Evolutionary conservation across 352 stramenopile species (phyloP).

Genomic region (Pilasporangium apinafurcum): DNA sequence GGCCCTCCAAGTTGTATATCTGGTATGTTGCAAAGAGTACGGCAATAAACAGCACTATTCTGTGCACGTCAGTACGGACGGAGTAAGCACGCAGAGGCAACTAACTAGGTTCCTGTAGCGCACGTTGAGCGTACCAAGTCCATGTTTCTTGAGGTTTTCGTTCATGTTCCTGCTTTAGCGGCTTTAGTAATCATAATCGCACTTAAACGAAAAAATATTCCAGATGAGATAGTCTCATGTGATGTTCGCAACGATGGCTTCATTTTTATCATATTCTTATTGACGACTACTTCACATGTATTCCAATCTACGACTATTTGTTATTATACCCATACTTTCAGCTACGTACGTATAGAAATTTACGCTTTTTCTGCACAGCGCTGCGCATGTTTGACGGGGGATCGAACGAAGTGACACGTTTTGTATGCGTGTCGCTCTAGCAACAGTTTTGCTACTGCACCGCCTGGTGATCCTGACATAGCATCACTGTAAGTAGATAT

Average conservation of each 20-base stretch:
- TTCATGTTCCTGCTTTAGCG: no score
- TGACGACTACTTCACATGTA: no score
- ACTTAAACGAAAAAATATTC: no score
- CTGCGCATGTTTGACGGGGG: constrained; percentile 14
- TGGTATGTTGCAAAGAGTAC: constrained; percentile 55
- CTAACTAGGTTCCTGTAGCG: neutral
- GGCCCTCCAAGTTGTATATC: constrained; percentile 43
- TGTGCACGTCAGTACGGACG: no score
- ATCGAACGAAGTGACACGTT: constrained; percentile 35
- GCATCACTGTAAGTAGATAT: neutral
- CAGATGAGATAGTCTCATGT: no score
- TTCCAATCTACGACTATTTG: no score
- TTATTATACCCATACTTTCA: no score
- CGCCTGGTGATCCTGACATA: constrained; percentile 1
- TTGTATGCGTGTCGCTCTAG: constrained; percentile 55
- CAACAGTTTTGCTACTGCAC: constrained; percentile 42
- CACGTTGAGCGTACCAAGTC: constrained; percentile 24
- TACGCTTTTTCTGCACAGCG: constrained; percentile 14
- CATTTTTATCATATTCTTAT: no score
- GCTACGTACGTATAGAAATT: neutral
- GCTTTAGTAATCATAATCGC: no score
- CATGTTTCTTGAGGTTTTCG: constrained; percentile 32
- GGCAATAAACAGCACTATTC: constrained; percentile 56
- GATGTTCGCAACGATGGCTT: no score
- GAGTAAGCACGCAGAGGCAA: neutral